A percentile compares a stretch with the other conserved stretches of the same genome.
These are phyloP conservation scores for Corinectria fuckeliana DNA, from an alignment of 2,329 filamentous ascomycete species.

Conservation along the genomic window DNA sequence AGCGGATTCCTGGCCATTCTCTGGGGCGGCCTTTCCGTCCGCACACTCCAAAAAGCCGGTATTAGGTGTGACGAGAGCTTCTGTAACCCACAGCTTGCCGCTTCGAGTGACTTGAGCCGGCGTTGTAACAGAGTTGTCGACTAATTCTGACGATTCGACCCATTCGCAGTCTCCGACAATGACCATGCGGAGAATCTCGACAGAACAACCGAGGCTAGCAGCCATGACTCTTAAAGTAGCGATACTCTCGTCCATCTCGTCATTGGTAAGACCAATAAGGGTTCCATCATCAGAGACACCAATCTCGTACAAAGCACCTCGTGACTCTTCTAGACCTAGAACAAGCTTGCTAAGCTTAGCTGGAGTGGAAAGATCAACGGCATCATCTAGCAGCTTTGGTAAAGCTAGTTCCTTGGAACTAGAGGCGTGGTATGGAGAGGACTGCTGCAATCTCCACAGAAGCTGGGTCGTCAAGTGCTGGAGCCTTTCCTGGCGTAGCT, in stretches of 20 bases:
- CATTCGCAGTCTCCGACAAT: slow-evolving; percentile 86
- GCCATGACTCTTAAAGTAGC: slow-evolving; percentile 89
- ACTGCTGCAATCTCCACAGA: slow-evolving; percentile 93
- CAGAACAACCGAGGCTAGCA: slow-evolving; percentile 84
- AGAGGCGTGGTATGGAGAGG: slow-evolving; percentile 86
- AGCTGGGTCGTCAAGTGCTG: slow-evolving; percentile 94
- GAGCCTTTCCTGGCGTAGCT: slow-evolving; percentile 81
- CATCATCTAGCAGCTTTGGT: slow-evolving; percentile 74
- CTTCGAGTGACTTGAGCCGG: slow-evolving; percentile 33
- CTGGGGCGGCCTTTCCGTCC: slow-evolving; percentile 6
- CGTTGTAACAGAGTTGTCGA: slow-evolving; percentile 34
- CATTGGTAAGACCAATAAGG: slow-evolving; percentile 83
- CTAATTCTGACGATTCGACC: slow-evolving; percentile 53
- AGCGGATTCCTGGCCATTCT: slow-evolving; percentile 4
- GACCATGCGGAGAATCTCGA: slow-evolving; percentile 82
- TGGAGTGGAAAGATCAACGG: slow-evolving; percentile 52
- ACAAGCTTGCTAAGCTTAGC: slow-evolving; percentile 64
- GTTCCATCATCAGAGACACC: slow-evolving; percentile 94
- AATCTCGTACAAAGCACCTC: slow-evolving; percentile 94
- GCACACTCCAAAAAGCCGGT: slow-evolving; percentile 49
- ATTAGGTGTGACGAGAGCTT: slow-evolving; percentile 85
- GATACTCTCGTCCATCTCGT: slow-evolving; percentile 92
- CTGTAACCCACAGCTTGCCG: slow-evolving; percentile 81
- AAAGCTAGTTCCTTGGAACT: slow-evolving; percentile 77
- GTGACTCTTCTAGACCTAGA: slow-evolving; percentile 88